Conservation (phyloP, 192 early-diverging fungal species). For the Umbelopsis ramanniana region DNA sequence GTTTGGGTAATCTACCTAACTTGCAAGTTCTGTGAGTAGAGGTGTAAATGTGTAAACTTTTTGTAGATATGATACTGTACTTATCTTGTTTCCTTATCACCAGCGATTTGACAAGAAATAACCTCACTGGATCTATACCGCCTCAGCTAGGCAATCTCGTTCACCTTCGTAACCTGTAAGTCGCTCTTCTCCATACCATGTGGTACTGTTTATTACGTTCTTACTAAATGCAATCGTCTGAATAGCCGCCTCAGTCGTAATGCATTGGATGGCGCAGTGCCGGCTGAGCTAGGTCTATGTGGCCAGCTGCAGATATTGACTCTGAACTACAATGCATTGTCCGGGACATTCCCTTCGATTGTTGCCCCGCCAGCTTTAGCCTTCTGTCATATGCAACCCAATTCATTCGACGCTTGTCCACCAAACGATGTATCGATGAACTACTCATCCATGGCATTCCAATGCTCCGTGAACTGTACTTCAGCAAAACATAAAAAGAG, state of each 20-base stretch:
- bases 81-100: neutral
- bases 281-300: slow-evolving; percentile 23
- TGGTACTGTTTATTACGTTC: neutral
- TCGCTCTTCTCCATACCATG: neutral
- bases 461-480: slow-evolving; percentile 36
- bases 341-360: slow-evolving; percentile 32
- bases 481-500: neutral
- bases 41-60: neutral
- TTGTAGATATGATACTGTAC: neutral
- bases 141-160: slow-evolving; percentile 25
- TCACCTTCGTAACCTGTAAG: slow-evolving; percentile 37
- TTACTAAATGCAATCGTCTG: neutral
- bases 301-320: slow-evolving; percentile 25
- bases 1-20: slow-evolving; percentile 10
- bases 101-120: slow-evolving; percentile 42
- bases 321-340: slow-evolving; percentile 35
- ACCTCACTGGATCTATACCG: slow-evolving; percentile 32
- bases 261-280: slow-evolving; percentile 28
- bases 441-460: slow-evolving; percentile 32
- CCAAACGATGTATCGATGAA: slow-evolving; percentile 9
- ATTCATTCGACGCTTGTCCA: slow-evolving; percentile 38
- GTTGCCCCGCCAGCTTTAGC: slow-evolving; percentile 30
- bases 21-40: slow-evolving; percentile 34
- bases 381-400: slow-evolving; percentile 30
- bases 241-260: slow-evolving; percentile 32